Percentiles rank a stretch among this genome's conserved stretches.
These are phyloP conservation scores for Leccinum pachyderme DNA, from an alignment of 1,284 basidiomycete species.

Conservation along the genomic window DNA sequence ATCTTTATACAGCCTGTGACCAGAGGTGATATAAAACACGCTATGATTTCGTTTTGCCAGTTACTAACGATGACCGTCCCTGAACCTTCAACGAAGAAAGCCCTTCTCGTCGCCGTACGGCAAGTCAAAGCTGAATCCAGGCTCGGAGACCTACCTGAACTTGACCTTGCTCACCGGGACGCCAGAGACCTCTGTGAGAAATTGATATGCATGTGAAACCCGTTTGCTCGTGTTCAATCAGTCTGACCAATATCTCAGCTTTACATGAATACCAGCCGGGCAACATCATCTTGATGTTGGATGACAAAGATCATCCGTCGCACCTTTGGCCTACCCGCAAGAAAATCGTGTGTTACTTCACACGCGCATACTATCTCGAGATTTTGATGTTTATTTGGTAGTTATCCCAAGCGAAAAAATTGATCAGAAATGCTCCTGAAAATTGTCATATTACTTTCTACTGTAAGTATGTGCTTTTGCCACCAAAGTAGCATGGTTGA, in stretches of 20 bases:
- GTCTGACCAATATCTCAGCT: slow-evolving; percentile 8
- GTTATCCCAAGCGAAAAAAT: slow-evolving; percentile 26
- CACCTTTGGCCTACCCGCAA: slow-evolving; percentile 26
- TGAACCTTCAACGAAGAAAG: slow-evolving; percentile 13
- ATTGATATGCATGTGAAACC: slow-evolving; percentile 14
- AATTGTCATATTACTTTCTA: slow-evolving; percentile 40
- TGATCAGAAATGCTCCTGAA: slow-evolving; percentile 28
- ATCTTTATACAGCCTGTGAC: background rate
- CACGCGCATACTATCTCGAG: background rate
- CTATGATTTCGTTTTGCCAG: background rate
- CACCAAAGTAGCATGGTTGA: background rate
- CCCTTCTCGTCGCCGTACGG: slow-evolving; percentile 24
- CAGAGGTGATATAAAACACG: background rate
- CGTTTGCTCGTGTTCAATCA: background rate
- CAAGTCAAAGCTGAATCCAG: slow-evolving; percentile 8
- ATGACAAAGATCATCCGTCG: slow-evolving; percentile 13
- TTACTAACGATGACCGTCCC: background rate
- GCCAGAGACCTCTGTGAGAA: slow-evolving; percentile 10
- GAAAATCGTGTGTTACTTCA: slow-evolving; percentile 29
- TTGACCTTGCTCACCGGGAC: slow-evolving; percentile 24
- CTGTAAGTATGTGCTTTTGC: slow-evolving; percentile 28
- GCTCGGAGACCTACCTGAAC: slow-evolving; percentile 6
- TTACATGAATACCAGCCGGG: slow-evolving; percentile 25
- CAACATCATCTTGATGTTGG: slow-evolving; percentile 35
- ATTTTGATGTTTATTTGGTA: background rate